Percentiles rank a stretch among this genome's conserved stretches.
Conservation (phyloP, 1,139 yeast species). For the Nadsonia commutata region DNA sequence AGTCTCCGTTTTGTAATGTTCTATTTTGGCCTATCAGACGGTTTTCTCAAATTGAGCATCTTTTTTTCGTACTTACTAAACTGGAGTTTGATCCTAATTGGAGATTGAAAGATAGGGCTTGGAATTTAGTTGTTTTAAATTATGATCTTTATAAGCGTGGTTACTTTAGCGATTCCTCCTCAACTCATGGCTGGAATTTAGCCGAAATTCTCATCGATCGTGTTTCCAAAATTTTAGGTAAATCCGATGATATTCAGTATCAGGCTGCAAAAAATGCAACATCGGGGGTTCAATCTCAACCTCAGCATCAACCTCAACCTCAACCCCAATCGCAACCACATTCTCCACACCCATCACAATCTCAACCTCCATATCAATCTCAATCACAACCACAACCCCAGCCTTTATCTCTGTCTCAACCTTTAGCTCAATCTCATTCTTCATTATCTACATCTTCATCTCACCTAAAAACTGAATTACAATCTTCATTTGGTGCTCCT, state of each 20-base stretch:
- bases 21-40: constrained; percentile 3
- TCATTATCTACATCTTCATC: no score
- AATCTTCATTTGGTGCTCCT: no score
- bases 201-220: not conserved
- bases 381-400: constrained; percentile 6
- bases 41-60: constrained; percentile 4
- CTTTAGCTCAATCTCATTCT: constrained; percentile 8
- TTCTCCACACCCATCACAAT: constrained; percentile 6
- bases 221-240: not conserved
- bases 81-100: constrained; percentile 5
- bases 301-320: constrained; percentile 9
- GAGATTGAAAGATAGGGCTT: constrained; percentile 4
- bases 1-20: constrained; percentile 1
- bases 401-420: constrained; percentile 9
- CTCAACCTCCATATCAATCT: constrained; percentile 3
- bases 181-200: not conserved
- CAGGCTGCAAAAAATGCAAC: not conserved
- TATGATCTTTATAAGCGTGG: constrained; percentile 4
- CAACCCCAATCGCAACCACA: constrained; percentile 8
- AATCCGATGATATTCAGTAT: not conserved
- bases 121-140: constrained; percentile 3
- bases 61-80: constrained; percentile 4
- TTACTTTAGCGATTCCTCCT: constrained; percentile 3
- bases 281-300: constrained; percentile 7
- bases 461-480: no score